Conservation (phyloP, 1,139 yeast genomes). For the Spathaspora sp. region DNA sequence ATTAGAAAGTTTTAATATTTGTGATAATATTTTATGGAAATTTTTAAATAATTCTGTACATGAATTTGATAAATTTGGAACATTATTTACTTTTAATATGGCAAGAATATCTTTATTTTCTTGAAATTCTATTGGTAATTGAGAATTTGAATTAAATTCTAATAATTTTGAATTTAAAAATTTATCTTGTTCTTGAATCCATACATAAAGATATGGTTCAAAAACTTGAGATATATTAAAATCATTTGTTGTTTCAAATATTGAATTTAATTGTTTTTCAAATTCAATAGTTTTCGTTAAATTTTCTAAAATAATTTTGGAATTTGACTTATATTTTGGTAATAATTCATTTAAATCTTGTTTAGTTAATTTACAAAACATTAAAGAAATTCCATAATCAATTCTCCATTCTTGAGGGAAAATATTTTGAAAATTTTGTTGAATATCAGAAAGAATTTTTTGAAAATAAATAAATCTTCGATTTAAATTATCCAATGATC, state of each 20-base stretch:
- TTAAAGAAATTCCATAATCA: slow-evolving; percentile 54
- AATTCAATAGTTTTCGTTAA: slow-evolving; percentile 56
- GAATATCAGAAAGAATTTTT: slow-evolving; percentile 63
- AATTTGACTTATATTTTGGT: slow-evolving; percentile 38
- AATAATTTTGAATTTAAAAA: slow-evolving; percentile 59
- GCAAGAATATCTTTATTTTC: slow-evolving; percentile 28
- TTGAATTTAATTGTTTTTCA: slow-evolving; percentile 66
- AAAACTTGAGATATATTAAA: slow-evolving; percentile 69
- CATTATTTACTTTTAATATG: slow-evolving; percentile 40
- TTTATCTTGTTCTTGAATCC: slow-evolving; percentile 87
- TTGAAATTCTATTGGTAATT: slow-evolving; percentile 40
- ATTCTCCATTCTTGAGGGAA: slow-evolving; percentile 80
- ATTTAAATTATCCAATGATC: slow-evolving; percentile 81
- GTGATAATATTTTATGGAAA: slow-evolving; percentile 71
- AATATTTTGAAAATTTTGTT: slow-evolving; percentile 46
- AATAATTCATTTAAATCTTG: slow-evolving; percentile 51
- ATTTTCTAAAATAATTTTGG: slow-evolving; percentile 55
- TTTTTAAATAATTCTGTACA: slow-evolving; percentile 83
- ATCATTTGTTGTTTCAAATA: slow-evolving; percentile 40
- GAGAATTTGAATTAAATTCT: slow-evolving; percentile 54
- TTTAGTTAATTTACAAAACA: slow-evolving; percentile 69
- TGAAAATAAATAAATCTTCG: slow-evolving; percentile 82
- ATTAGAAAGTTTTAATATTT: slow-evolving; percentile 70
- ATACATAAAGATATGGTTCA: slow-evolving; percentile 78
- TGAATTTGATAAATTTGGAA: slow-evolving; percentile 69